These are phyloP conservation scores for Chaetomiaceae sp. DNA, from an alignment of 2,329 filamentous ascomycete species.

Conservation along the genomic window DNA sequence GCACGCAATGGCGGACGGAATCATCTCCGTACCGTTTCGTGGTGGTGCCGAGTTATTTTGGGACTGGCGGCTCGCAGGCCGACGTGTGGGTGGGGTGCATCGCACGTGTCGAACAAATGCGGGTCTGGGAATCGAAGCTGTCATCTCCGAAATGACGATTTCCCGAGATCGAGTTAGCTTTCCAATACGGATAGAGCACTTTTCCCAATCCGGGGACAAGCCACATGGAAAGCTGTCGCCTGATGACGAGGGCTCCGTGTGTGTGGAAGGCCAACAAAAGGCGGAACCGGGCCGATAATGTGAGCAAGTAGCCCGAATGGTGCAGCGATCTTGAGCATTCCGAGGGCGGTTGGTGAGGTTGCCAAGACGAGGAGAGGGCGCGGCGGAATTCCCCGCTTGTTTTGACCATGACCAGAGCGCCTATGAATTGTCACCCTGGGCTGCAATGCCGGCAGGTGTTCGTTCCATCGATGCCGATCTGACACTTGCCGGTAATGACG, in stretches of 20 bases:
- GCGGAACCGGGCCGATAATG: no score
- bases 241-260: no score
- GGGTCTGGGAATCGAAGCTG: constrained; percentile 15
- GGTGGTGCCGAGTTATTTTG: constrained; percentile 12
- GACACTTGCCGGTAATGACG: constrained; percentile 7
- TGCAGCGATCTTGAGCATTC: no score
- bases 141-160: constrained; percentile 21
- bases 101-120: constrained; percentile 18
- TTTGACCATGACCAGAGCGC: background rate
- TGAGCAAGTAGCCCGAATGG: no score
- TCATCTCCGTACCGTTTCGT: background rate
- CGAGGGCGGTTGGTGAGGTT: no score
- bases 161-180: constrained; percentile 9
- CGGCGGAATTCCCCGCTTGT: no score
- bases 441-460: constrained; percentile 1
- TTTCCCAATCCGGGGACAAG: background rate
- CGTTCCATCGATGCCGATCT: constrained; percentile 9
- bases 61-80: constrained; percentile 9
- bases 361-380: no score
- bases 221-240: no score
- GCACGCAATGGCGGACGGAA: background rate
- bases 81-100: constrained; percentile 3
- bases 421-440: background rate
- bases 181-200: background rate
- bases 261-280: no score